Evolutionary conservation across 108 stramenopile genomes (phyloP), one percentile per base, ranked within the genome.

Genomic region (Pelagomonas calceolata): DNA sequence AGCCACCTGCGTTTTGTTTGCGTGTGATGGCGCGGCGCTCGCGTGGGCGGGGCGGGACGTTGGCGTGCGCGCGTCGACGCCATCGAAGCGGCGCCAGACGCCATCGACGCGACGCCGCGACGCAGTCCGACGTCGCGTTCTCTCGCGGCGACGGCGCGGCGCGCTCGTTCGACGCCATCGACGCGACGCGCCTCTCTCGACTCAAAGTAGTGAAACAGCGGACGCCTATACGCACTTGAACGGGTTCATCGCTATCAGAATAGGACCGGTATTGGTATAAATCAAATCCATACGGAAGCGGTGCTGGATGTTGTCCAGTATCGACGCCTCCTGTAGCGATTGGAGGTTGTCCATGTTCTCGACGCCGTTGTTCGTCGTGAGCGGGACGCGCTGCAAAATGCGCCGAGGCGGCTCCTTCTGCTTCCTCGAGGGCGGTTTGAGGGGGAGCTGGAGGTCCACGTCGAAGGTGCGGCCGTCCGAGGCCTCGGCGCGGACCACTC

Each of bases 211-310:
- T n/a, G n/a, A n/a, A n/a, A n/a, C n/a, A n/a, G n/a, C n/a, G n/a
- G n/a, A n/a, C n/a, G n/a, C n/a, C n/a, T n/a, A n/a, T n/a, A n/a
- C n/a, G n/a, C n/a, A n/a, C 65, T 72, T 72, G 71, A 72, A 72
- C 4, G 71, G 71, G 45, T 72, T 72, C 32, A 72, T 66, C 9
- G 71, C 71, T 10, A 72, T 37, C 26, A 72, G 36, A 30, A 72
- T 72, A 4, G 71, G 71, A 3, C 71, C 71, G 14, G 71, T 72
- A 32, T 72, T 72, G 29, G 71, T 60, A 26, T 60, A 60, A 36
- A 77, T 80, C 12, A 45, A 10, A 30, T 76, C 63, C 30, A 12
- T 34, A 34, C 36, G 17, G 73, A 77, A 80, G 35, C 80, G 73
- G 51, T 16, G 26, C 51, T 60, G 21, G 51, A 60, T 60, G 51